Evolutionary conservation across 345 rosid species (phyloP), one percentile per base, ranked within the genome.

Genomic region (Syzygium oleosum): DNA sequence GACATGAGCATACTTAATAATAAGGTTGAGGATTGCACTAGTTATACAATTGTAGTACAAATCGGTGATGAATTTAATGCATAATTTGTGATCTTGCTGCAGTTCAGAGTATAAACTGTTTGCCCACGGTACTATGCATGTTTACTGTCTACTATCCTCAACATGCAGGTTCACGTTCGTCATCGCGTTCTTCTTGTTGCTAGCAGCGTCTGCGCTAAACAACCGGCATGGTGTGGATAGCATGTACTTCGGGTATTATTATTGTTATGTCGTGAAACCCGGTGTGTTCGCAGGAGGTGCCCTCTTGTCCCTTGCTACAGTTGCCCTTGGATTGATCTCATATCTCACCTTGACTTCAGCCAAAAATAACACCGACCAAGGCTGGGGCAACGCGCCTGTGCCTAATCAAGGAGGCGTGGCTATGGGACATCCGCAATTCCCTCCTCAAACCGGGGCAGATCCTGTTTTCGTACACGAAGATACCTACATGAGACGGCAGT

Each of bases 401-500:
- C 89, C 93, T 21, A 65, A 56, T 65, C 91, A 85, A 88, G 88
- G 90, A 73, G 95, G 95, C 52, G 92, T 96, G 88, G 95, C 95
- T 61, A 92, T 94, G 98, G 98, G 95, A 83, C 96, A 95, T 54
- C 95, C 97, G 85, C 97, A 94, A 91, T 87, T 95, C 89, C 93
- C 98, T 16, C 83, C 90, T 5, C 93, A 90, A 84, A 90, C 87
- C 88, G 77, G 91, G 41, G 94, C 90, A 90, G 94, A 90, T 53
- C 97, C 98, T 16, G 97, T 93, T 58, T 96, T 96, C 80, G 96
- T 96, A 31, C 96, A 94, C 55, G 97, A 96, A 90, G 98, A 95
- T 88, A 94, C 97, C 29, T 93, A 94, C 84, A 92, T 92, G 91
- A 93, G 96, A 91, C 88, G 96, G 68, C 99, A 96, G 88, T 91